Conservation (phyloP, 2,329 filamentous ascomycete species). For the Pestalotiopsis sp. region DNA sequence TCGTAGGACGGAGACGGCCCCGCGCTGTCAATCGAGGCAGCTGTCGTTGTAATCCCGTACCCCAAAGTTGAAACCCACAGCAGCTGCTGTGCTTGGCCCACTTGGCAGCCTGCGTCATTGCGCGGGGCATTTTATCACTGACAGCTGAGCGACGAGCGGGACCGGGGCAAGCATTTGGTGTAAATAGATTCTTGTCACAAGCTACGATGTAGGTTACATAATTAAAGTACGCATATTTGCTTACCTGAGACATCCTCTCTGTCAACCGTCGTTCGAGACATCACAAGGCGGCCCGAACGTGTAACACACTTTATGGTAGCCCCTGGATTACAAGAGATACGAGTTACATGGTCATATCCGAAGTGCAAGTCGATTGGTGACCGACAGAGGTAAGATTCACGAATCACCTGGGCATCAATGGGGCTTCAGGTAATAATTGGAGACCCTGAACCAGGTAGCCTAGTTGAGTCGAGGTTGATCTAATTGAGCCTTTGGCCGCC, state of each 20-base stretch:
- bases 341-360: background rate
- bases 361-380: background rate
- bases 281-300: background rate
- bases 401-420: background rate
- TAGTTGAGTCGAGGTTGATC: background rate
- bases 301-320: background rate
- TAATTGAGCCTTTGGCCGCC: background rate
- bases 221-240: background rate
- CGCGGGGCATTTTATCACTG: background rate
- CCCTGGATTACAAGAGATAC: background rate
- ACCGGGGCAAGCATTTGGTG: background rate
- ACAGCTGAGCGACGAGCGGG: background rate
- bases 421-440: background rate
- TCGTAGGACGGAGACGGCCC: background rate
- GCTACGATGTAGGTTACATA: background rate
- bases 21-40: background rate
- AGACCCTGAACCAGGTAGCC: background rate
- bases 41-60: background rate
- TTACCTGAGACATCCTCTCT: background rate
- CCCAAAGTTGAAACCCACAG: background rate
- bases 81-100: background rate
- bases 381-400: background rate
- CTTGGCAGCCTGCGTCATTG: slow-evolving; percentile 1
- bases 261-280: background rate
- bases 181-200: background rate